Evolutionary conservation across 345 rosid genomes (phyloP).

Genomic region (Tarenaya hassleriana): DNA sequence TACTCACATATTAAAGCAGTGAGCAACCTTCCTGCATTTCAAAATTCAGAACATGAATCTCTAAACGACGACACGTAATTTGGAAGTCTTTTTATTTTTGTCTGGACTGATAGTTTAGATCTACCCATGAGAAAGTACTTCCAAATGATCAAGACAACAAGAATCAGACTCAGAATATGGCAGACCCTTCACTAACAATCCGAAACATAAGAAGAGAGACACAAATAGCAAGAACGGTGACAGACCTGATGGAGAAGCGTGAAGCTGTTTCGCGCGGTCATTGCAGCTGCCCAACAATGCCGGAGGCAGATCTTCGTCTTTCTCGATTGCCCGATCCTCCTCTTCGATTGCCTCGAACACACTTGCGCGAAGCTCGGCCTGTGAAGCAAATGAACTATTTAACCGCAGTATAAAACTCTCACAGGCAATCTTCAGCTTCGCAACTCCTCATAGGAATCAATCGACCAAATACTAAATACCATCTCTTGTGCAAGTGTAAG

Average conservation of each 20-base stretch:
- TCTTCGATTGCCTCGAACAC: constrained; percentile 98
- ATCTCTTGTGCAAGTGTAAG: too few relatives aligned
- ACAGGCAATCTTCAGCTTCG: not conserved
- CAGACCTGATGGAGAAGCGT: constrained; percentile 90
- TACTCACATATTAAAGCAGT: constrained; percentile 84
- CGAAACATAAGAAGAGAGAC: not conserved
- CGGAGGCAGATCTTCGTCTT: constrained; percentile 72
- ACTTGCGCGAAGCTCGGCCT: constrained; percentile 98
- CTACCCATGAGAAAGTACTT: too few relatives aligned
- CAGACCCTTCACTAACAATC: not conserved
- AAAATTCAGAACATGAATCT: constrained; percentile 8
- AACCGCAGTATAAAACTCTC: not conserved
- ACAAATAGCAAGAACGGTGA: constrained; percentile 6
- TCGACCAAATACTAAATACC: not conserved
- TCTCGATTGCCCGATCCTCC: constrained; percentile 77
- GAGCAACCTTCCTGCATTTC: constrained; percentile 71
- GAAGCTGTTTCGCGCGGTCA: constrained; percentile 83
- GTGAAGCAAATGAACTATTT: constrained; percentile 16
- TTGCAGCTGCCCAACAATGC: constrained; percentile 95
- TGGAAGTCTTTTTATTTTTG: too few relatives aligned
- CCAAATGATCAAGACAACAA: too few relatives aligned
- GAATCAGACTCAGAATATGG: not conserved
- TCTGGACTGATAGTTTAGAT: too few relatives aligned
- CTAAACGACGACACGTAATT: too few relatives aligned
- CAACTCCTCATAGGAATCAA: not conserved